Evolutionary conservation across 2,329 filamentous ascomycete genomes (phyloP), one percentile per base, ranked within the genome.

Genomic region (Pseudogymnoascus sp.): DNA sequence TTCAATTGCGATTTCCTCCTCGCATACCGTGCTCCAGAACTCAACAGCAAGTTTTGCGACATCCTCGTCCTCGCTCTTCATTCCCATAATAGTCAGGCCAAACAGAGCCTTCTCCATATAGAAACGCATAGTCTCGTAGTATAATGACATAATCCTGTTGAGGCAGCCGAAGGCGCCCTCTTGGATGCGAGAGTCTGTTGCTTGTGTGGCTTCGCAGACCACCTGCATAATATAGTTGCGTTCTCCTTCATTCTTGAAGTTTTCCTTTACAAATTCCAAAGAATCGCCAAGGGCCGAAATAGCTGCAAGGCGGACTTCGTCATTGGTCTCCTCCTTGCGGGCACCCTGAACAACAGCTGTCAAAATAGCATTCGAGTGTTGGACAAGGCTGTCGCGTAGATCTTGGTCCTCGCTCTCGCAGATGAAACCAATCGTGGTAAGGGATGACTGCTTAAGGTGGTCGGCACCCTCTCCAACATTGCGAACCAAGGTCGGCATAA

Each of bases 161-260:
- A 99, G 80, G 76, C 94, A 97, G 70, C 94, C 94, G 74, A 97
- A 99, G 44, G 94, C 91, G 65, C 92, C 92, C 74, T 96, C 91
- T 77, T 97, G 92, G 75, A 99, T 95, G 73, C 92, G 86, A 63
- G 84, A 85, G 76, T 99, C 94, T 1, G 89, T 83, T 69, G 93
- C 92, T 79, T 99, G 94, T 62, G 94, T 99, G 70, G 94, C 94
- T 81, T 99, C 94, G 79, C 94, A 99, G 71, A 99, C 91, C 68
- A 99, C 94, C 80, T 99, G 94, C 94, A 99, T 99, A 73, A 99
- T 99, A 81, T 97, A 99, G 80, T 99, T 99, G 69, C 94, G 88
- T 82, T 99, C 94, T 71, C 93, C 94, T 78, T 99, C 94, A 72
- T 97, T 94, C 78, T 97, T 95, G 77, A 99, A 99, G 80, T 99